Conservation (phyloP, 768 basidiomycete genomes). For the Russula emetica region DNA sequence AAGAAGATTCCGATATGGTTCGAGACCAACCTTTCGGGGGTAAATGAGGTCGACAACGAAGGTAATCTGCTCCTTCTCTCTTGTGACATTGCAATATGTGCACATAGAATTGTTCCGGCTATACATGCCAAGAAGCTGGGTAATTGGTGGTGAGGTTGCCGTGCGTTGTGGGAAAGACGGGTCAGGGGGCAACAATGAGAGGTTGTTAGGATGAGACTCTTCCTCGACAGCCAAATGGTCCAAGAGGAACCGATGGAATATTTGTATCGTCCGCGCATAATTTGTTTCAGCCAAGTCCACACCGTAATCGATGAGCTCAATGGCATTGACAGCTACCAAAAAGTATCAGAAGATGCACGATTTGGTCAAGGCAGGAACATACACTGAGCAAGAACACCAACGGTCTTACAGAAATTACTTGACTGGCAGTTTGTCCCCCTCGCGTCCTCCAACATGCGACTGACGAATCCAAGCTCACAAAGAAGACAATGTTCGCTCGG, state of each 20-base stretch:
- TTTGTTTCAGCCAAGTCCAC: constrained; percentile 67
- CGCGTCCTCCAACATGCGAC: constrained; percentile 94
- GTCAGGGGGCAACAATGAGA: constrained; percentile 41
- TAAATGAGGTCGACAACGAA: constrained; percentile 86
- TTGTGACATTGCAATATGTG: constrained; percentile 61
- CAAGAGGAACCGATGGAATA: constrained; percentile 90
- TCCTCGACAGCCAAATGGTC: constrained; percentile 79
- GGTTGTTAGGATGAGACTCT: constrained; percentile 58
- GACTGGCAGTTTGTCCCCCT: constrained; percentile 92
- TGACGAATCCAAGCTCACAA: constrained; percentile 92
- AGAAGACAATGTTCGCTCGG: constrained; percentile 87
- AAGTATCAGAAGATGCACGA: constrained; percentile 28
- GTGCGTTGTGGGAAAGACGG: constrained; percentile 29
- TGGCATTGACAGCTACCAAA: constrained; percentile 58
- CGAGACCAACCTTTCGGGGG: constrained; percentile 63
- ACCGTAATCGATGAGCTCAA: constrained; percentile 87
- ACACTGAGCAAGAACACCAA: constrained; percentile 87
- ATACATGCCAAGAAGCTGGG: constrained; percentile 80
- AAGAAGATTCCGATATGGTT: not conserved
- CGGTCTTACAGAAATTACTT: constrained; percentile 94
- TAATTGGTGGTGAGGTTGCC: constrained; percentile 58
- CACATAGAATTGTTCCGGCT: constrained; percentile 75
- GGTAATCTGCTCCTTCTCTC: constrained; percentile 72
- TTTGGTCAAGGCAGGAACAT: constrained; percentile 18
- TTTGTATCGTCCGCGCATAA: constrained; percentile 87